Base-by-base conservation (phyloP, 768 basidiomycete genomes). In the Phaffia australis region DNA sequence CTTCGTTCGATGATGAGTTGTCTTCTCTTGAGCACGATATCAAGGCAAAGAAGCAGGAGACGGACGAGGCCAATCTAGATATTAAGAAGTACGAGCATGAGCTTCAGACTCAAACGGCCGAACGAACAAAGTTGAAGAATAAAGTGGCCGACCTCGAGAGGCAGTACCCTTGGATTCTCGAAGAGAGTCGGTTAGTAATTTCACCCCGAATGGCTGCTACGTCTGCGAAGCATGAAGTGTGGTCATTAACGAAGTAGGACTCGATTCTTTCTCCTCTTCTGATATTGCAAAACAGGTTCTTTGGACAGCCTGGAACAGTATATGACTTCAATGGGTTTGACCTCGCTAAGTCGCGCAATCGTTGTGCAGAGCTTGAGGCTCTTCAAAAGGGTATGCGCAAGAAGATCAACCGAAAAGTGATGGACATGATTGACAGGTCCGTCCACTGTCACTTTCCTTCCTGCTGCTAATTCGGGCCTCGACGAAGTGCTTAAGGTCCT, bases 391-490 rank as follows among this genome's bases (percentile, higher is more conserved):
- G 85, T 25, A 85, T 90, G 85, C 93, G 91, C 79, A 90, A 91
- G 79, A 95, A 93, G 76, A 81, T 98, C 72, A 98, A 99, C 72
- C 86, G 86, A 3, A 95, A 94, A 76, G 92, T 91, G 56, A 84
- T 95, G 79, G 89, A 86, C 71, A 93, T 93, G 88, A 89, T 97
- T 59, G 94, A 95, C 71, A 86, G 83, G 91, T 95, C 69, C 67
- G 85, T 77, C 59, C 27, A 6, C 30, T 21, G 27, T 29, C 2
- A 35, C 21, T 30, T 11, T 25, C 9, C 47, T 11, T 16, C 32
- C 1, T 42, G 21, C 19, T 3, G 30, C 35, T 14, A 54, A 27
- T 16, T 16, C 16, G n/a, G 27, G 16, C 16, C 5, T 27, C 4
- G 18, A 27, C 4, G 18, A 54, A 54, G 52, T n/a, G 27, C 16